Evolutionary conservation across 2,329 filamentous ascomycete genomes (phyloP), one percentile per base, ranked within the genome.

Genomic region (Colletotrichum cereale): DNA sequence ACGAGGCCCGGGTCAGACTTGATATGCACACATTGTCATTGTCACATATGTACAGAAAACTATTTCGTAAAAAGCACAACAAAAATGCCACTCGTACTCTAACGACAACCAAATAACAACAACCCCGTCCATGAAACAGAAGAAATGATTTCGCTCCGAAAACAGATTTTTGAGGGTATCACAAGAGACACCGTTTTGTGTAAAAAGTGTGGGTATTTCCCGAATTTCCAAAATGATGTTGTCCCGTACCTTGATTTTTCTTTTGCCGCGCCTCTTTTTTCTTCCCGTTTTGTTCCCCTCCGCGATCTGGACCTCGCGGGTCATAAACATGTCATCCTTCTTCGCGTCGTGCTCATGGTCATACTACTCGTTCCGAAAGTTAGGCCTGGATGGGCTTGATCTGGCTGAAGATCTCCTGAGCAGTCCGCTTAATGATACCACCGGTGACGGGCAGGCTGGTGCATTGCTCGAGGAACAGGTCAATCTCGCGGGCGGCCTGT

Each of bases 401-500:
- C 75, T 66, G 71, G 80, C 81, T 78, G 81, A 94, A 83, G 63
- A 93, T 87, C 81, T 94, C 92, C 76, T 92, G 88, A 6, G 92
- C 92, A n/a, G 90, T 91, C 64, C 91, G 91, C 86, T 96, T 96
- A 75, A 97, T 88, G 76, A 98, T 97, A 80, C 96, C 96, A 79
- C 96, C 96, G 42, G 95, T 97, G 66, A 97, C 93, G 12, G 96
- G 96, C 58, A 98, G 88, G 78, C 89, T 89, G 70, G 93, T 95
- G 79, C 90, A 89, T 74, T 92, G 89, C 82, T 93, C 93, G 55
- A 98, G 91, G 87, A 90, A 97, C 63, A 94, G 83, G 81, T 98
- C 96, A 67, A 98, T 93, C 82, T 98, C 95, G 73, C 96, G 93
- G 78, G 96, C 96, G 77, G 93, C 92, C 85, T 96, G 93, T 77